Percentiles rank a stretch among this genome's conserved stretches.
Evolutionary conservation across 2,329 filamentous ascomycete genomes (phyloP).

Genomic region (Diaporthe citriasiana): DNA sequence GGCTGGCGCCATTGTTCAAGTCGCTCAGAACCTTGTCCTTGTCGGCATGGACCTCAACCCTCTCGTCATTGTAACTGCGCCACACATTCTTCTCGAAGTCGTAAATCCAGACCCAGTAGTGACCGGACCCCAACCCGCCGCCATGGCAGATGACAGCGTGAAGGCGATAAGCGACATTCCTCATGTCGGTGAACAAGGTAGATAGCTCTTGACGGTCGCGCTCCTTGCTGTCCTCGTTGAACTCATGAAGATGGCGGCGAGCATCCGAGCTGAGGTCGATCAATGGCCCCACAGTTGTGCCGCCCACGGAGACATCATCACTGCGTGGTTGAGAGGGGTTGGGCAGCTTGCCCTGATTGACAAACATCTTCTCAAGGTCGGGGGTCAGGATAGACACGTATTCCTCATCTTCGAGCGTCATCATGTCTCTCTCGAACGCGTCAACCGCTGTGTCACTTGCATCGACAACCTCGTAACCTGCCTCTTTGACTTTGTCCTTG

Average conservation of each 20-base stretch:
- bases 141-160: constrained; percentile 96
- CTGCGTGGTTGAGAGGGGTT: background rate
- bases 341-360: constrained; percentile 52
- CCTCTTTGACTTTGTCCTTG: constrained; percentile 25
- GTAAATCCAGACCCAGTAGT: constrained; percentile 97
- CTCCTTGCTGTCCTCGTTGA: constrained; percentile 29
- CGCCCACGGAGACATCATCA: constrained; percentile 14
- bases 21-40: constrained; percentile 77
- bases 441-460: constrained; percentile 17
- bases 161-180: constrained; percentile 80
- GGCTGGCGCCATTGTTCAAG: constrained; percentile 78
- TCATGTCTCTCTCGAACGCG: constrained; percentile 34
- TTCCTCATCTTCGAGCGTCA: constrained; percentile 38
- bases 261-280: constrained; percentile 30
- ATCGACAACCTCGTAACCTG: constrained; percentile 39
- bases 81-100: constrained; percentile 87
- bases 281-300: background rate
- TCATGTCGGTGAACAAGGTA: constrained; percentile 73
- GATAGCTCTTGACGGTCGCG: constrained; percentile 51
- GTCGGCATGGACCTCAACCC: constrained; percentile 78
- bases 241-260: constrained; percentile 28
- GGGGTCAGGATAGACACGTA: constrained; percentile 43
- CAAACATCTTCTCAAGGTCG: constrained; percentile 48
- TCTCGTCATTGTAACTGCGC: constrained; percentile 94
- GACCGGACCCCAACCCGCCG: constrained; percentile 79